Conservation (phyloP, 192 early-diverging fungal species). For the Backusella tuberculispora region DNA sequence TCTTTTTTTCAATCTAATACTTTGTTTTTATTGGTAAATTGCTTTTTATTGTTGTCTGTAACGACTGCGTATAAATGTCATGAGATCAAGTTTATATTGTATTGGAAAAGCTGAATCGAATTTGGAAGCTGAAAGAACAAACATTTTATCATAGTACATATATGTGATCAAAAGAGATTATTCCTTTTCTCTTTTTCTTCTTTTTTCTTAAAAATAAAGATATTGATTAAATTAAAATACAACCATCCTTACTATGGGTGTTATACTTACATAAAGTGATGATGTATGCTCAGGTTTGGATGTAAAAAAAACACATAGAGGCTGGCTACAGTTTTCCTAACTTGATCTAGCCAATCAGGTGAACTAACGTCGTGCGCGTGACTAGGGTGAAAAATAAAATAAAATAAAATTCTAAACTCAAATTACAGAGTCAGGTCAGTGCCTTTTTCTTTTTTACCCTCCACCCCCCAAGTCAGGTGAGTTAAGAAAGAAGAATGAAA, state of each 20-base stretch:
- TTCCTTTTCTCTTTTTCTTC: neutral
- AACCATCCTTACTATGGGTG: too few species aligned
- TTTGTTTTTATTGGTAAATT: neutral
- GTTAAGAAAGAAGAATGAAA: conserved; percentile 10
- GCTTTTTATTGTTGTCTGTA: neutral
- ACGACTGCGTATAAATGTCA: neutral
- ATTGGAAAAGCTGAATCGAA: neutral
- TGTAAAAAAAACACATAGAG: too few species aligned
- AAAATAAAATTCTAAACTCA: neutral
- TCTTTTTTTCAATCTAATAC: neutral
- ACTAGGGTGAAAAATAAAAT: neutral
- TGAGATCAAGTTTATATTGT: neutral
- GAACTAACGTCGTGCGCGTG: conserved; percentile 7
- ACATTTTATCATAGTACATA: neutral
- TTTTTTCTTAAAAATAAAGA: too few species aligned
- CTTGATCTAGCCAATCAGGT: neutral
- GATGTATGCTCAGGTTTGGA: too few species aligned
- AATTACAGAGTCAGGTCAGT: conserved; percentile 6
- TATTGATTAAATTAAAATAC: too few species aligned
- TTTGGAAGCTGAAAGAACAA: neutral
- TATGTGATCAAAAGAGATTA: neutral
- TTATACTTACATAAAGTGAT: too few species aligned
- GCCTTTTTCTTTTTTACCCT: conserved; percentile 16
- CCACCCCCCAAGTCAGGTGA: conserved; percentile 14
- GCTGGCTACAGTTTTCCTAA: neutral